Base-by-base conservation (phyloP, 495 filamentous ascomycete species). In the Sabuloglossum arenarium region DNA sequence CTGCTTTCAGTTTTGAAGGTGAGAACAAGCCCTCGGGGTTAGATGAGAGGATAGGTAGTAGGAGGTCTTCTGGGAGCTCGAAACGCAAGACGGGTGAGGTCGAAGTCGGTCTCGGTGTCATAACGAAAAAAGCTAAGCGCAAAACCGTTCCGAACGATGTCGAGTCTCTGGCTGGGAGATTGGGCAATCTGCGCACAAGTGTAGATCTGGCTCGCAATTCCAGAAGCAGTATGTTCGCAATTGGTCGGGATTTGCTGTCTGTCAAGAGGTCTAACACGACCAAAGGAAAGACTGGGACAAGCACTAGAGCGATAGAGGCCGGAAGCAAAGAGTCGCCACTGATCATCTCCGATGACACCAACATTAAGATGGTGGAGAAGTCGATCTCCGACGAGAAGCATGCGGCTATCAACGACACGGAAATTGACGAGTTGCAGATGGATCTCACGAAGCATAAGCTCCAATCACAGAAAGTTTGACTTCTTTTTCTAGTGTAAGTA, bases 341-440 rank as follows among this genome's bases (percentile, higher is more conserved):
- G 9, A 14, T 14, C 34, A 14, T 37, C 34, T 14, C 34, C 16
- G 12, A 6, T 14, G 12, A 2, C 9, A 37, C 4, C 11, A 14
- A 37, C 34, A 14, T 2, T 2, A 14, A 2, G 34, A 14, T 37
- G 16, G 11, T 1, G 16, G 34, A 14, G 11, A 14, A 37, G 1
- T 14, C 34, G 4, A n/a, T n/a, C n/a, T n/a, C n/a, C n/a, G n/a
- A n/a, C n/a, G 6, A 37, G 34, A 14, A 6, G 11, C 34, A 14
- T 2, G 34, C 2, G 16, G 34, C 34, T 1, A 14, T 14, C 24
- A 56, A 53, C 23, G 56, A 60, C 30, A 63, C 61, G 60, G 64
- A 67, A 45, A 61, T 62, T 34, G 66, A 68, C 49, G 65, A 67
- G 45, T 59, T 67, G 46, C 64, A 67, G 32, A 56, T 42, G 43